Conservation (phyloP, 2,329 filamentous ascomycete genomes). For the Coleophoma cylindrospora region DNA sequence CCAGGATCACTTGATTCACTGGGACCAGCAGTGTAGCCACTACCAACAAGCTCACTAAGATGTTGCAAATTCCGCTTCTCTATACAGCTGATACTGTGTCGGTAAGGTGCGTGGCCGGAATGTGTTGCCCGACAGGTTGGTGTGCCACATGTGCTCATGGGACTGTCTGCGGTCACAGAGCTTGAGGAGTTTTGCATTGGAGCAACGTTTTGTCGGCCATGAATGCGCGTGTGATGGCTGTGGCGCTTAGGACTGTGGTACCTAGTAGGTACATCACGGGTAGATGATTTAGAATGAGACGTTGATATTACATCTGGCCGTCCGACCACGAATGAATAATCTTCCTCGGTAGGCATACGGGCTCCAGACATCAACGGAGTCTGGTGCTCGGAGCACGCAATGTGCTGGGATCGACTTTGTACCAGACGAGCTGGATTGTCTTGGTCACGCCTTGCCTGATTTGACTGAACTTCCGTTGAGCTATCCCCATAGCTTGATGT, state of each 20-base stretch:
- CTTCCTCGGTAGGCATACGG: neutral
- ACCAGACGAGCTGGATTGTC: neutral
- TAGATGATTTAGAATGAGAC: too few relatives aligned
- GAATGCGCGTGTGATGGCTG: neutral
- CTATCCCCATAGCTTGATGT: neutral
- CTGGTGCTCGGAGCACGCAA: neutral
- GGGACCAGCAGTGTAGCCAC: constrained; percentile 14
- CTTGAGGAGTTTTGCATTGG: constrained; percentile 4
- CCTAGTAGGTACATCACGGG: neutral
- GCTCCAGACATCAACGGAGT: neutral
- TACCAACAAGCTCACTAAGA: constrained; percentile 11
- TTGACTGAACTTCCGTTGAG: neutral
- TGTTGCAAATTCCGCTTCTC: constrained; percentile 5
- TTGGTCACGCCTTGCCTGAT: neutral
- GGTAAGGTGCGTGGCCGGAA: constrained; percentile 12
- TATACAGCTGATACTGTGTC: constrained; percentile 17
- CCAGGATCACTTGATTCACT: neutral
- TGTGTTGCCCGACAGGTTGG: constrained; percentile 15
- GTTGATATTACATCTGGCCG: neutral
- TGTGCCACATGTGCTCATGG: constrained; percentile 9
- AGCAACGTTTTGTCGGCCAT: neutral
- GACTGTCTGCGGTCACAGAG: neutral
- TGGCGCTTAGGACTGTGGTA: neutral
- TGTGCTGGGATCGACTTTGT: neutral
- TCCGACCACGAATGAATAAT: neutral